Base-by-base conservation (phyloP, 192 early-diverging fungal species). In the Kappamyces sp. region DNA sequence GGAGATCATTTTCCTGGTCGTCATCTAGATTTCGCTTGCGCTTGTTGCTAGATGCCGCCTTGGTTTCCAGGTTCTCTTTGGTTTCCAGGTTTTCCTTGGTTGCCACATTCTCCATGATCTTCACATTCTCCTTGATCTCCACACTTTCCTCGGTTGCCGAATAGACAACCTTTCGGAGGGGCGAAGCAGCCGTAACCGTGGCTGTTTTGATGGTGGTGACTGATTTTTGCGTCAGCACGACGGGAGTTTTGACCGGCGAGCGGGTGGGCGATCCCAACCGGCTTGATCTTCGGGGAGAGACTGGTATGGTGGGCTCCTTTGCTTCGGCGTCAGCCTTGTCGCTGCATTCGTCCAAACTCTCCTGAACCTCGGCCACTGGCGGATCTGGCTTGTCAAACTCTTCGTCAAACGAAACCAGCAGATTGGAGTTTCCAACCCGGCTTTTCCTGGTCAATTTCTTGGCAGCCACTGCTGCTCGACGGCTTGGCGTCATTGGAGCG, bases 401-500 rank as follows among this genome's bases (percentile, higher is more conserved):
- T 13, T 53, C 51, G 32, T 31, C 3, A 53, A 3, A 53, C 41
- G 12, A 40, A 31, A 23, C 38, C 41, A 40, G 41, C 38, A 53
- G 38, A 32, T 40, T 36, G 3, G 51, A 53, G 15, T 36, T 40
- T 53, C 51, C 41, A 40, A 31, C 6, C 51, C n/a, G 51, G 51
- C 3, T 12, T n/a, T 9, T 53, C 51, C 37, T 40, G 9, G 41
- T 53, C 51, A 53, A 9, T 31, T 15, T 53, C 51, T 15, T 57
- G 5, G 54, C 54, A 57, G 34, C 36, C 42, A 57, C 38, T 2
- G 54, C 54, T 5, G 54, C 54, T 5, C n/a, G 42, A 44, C 54
- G 31, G 33, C 54, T 57, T 57, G 54, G 54, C 23, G 54, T 57
- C 51, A 53, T 53, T 3, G 51, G n/a, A 3, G 41, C 51, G 12